Conservation (phyloP, 2,329 filamentous ascomycete species). For the Diaporthe eres region DNA sequence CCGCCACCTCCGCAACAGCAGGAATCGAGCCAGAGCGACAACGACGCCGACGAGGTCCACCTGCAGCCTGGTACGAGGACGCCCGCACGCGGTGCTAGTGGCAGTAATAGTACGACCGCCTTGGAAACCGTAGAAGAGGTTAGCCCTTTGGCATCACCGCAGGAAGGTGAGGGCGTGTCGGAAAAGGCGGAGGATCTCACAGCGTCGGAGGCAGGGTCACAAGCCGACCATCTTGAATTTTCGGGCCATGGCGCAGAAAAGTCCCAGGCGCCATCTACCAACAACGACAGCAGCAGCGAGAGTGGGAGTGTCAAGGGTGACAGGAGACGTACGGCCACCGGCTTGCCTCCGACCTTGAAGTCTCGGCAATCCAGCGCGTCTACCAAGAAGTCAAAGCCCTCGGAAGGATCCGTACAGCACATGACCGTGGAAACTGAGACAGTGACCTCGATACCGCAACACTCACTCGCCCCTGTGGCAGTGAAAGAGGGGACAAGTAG, state of each 20-base stretch:
- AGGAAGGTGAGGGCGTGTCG: constrained; percentile 53
- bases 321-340: constrained; percentile 59
- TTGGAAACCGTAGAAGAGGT: constrained; percentile 94
- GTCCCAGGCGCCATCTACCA: constrained; percentile 25
- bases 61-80: constrained; percentile 70
- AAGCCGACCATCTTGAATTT: constrained; percentile 57
- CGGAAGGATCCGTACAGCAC: constrained; percentile 83
- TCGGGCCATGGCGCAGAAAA: constrained; percentile 50
- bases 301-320: constrained; percentile 67
- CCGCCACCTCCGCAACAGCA: constrained; percentile 60
- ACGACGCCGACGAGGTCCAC: constrained; percentile 66
- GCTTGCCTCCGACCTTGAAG: constrained; percentile 66
- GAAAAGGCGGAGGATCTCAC: constrained; percentile 68
- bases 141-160: constrained; percentile 81
- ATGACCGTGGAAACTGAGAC: constrained; percentile 99
- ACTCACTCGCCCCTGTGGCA: constrained; percentile 77
- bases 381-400: constrained; percentile 78
- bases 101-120: constrained; percentile 62
- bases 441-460: constrained; percentile 89
- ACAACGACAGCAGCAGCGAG: constrained; percentile 74
- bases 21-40: constrained; percentile 60
- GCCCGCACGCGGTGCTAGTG: constrained; percentile 71
- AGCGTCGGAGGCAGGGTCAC: constrained; percentile 57
- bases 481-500: constrained; percentile 75
- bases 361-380: constrained; percentile 77